Evolutionary conservation across 805 yeast genomes (phyloP).

Genomic region (Candida arabinofermentans): DNA sequence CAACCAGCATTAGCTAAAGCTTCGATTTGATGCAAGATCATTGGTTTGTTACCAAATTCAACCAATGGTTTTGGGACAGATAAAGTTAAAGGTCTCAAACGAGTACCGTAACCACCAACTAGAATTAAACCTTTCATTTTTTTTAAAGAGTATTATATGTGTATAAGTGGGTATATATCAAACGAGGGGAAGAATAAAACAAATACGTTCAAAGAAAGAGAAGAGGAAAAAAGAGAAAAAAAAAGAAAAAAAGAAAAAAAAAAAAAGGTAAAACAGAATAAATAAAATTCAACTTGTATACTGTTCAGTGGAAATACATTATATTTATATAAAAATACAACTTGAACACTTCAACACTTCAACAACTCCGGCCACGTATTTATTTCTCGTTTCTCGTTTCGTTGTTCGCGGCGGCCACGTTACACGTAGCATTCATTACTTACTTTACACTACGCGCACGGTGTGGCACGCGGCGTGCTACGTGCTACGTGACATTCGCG

Average conservation of each 20-base stretch:
- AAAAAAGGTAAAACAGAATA: not conserved
- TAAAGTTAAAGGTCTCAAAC: conserved; percentile 96
- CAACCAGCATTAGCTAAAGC: conserved; percentile 98
- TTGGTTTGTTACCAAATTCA: conserved; percentile 98
- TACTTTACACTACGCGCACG: too few relatives aligned
- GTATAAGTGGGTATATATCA: not conserved
- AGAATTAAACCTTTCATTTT: conserved; percentile 92
- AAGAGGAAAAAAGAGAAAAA: conserved; percentile 3
- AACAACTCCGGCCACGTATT: too few relatives aligned
- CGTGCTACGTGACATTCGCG: too few relatives aligned
- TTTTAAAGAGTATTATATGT: not conserved
- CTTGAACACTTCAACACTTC: too few relatives aligned
- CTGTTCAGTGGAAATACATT: not conserved
- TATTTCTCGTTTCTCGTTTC: too few relatives aligned
- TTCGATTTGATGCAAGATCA: conserved; percentile 98
- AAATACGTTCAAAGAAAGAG: conserved; percentile 11
- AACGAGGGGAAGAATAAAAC: conserved; percentile 8
- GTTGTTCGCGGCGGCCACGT: too few relatives aligned
- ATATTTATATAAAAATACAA: not conserved
- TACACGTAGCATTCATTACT: too few relatives aligned
- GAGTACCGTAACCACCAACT: conserved; percentile 99
- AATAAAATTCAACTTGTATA: not conserved
- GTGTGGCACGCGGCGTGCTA: too few relatives aligned
- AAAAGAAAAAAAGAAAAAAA: not conserved
- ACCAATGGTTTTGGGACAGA: conserved; percentile 96